Evolutionary conservation across 148 eudicot species (phyloP).

Genomic region (Chenopodium album): DNA sequence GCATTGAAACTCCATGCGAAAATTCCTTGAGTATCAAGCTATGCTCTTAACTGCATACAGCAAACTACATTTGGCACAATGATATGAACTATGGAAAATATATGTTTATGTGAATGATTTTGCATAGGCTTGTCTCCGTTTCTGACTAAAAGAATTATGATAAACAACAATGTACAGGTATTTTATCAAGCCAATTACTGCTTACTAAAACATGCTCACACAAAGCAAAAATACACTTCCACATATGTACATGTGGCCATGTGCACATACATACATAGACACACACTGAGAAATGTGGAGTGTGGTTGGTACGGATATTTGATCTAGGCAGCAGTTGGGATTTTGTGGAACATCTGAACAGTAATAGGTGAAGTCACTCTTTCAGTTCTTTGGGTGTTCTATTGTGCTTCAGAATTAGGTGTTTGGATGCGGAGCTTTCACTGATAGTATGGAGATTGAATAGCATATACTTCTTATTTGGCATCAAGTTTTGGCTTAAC

Average conservation of each 20-base stretch:
- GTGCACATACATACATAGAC: not conserved
- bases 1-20: too few species aligned
- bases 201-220: not conserved
- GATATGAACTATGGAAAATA: too few species aligned
- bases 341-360: not conserved
- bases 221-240: not conserved
- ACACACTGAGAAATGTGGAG: not conserved
- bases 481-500: not conserved
- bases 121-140: not conserved
- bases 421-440: not conserved
- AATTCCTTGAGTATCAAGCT: not conserved
- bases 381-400: not conserved
- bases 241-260: not conserved
- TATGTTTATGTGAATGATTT: too few species aligned
- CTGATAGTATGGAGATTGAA: not conserved
- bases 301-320: not conserved
- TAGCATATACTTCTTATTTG: not conserved
- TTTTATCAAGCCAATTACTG: not conserved
- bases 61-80: not conserved
- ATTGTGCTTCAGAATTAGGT: not conserved
- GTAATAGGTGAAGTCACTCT: not conserved
- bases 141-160: not conserved
- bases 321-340: not conserved
- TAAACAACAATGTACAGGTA: not conserved
- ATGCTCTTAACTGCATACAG: not conserved